Evolutionary conservation across 768 basidiomycete species (phyloP).

Genomic region (Trametes meyenii): DNA sequence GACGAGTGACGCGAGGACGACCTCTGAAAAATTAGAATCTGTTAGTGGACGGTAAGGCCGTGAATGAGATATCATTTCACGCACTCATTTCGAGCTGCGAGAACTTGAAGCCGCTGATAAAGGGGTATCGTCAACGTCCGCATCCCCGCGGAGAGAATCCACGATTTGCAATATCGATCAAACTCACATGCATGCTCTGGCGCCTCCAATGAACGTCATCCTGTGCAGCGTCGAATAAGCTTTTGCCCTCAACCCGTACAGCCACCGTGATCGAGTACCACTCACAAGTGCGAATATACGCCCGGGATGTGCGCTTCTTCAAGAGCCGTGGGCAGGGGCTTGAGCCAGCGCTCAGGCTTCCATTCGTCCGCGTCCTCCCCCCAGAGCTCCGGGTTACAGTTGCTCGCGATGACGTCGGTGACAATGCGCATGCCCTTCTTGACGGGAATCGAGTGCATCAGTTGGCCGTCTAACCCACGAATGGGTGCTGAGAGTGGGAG

Average conservation of each 20-base stretch:
- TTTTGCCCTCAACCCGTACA: not conserved
- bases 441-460: conserved; percentile 31
- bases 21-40: conserved; percentile 11
- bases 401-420: conserved; percentile 33
- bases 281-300: conserved; percentile 36
- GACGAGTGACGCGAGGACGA: conserved; percentile 15
- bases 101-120: conserved; percentile 10
- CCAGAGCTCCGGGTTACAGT: conserved; percentile 43
- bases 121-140: not conserved
- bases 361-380: conserved; percentile 45
- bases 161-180: not conserved
- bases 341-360: conserved; percentile 48
- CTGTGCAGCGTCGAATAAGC: conserved; percentile 27
- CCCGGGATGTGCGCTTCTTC: conserved; percentile 36
- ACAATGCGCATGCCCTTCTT: conserved; percentile 32
- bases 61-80: not conserved
- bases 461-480: conserved; percentile 32
- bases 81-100: conserved; percentile 17
- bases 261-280: not conserved
- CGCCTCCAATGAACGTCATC: conserved; percentile 41
- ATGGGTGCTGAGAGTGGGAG: conserved; percentile 38
- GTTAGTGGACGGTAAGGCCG: not conserved
- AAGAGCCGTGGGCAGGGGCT: conserved; percentile 26
- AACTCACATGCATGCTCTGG: conserved; percentile 40
- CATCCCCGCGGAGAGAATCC: not conserved